Conservation (phyloP, 345 rosid species). For the Erysimum cheiranthoides region DNA sequence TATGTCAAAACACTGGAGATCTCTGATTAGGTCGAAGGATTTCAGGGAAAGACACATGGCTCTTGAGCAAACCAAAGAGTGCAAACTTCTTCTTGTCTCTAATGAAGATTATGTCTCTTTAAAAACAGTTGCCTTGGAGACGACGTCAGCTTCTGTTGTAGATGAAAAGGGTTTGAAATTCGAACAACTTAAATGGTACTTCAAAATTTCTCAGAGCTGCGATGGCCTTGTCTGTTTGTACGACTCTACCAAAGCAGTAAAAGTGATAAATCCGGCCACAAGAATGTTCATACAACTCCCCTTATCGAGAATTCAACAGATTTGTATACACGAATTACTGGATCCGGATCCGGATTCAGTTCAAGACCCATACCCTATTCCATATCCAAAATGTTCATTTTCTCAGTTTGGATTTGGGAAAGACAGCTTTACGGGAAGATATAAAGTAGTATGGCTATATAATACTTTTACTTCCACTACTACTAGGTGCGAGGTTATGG, state of each 20-base stretch:
- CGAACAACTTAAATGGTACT: not conserved
- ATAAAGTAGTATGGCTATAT: slow-evolving; percentile 20
- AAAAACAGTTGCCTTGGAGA: not conserved
- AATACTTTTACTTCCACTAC: not conserved
- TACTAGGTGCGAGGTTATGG: slow-evolving; percentile 18
- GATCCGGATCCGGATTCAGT: not conserved
- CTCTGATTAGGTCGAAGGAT: not conserved
- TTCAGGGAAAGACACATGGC: not conserved
- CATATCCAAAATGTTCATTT: not conserved
- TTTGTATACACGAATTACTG: not conserved
- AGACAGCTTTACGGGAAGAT: not conserved
- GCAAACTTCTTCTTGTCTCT: not conserved
- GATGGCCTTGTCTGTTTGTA: slow-evolving; percentile 26
- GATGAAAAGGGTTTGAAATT: not conserved
- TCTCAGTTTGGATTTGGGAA: slow-evolving; percentile 3
- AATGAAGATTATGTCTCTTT: not conserved
- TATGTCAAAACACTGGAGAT: slow-evolving; percentile 21
- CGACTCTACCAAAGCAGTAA: not conserved
- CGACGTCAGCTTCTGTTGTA: not conserved
- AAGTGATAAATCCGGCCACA: not conserved
- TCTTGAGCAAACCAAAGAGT: slow-evolving; percentile 10
- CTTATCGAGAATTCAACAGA: slow-evolving; percentile 1
- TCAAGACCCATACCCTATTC: not conserved
- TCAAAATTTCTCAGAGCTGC: not conserved
- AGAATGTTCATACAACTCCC: not conserved